phyloP scores from a whole-genome alignment of 129 eudicot species.

The Lactuca saligna region DNA sequence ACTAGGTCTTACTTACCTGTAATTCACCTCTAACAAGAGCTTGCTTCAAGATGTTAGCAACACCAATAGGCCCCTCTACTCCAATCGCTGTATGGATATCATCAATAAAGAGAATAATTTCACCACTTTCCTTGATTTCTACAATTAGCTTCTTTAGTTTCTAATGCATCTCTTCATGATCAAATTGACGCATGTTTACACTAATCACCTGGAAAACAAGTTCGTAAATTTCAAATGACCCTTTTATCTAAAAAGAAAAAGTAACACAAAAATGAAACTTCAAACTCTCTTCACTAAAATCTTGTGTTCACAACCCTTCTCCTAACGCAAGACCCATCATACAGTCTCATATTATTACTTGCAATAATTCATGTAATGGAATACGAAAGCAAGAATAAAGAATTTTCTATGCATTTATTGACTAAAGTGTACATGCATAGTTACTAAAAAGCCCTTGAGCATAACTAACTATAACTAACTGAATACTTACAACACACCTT shows the following conservation, averaged over 20 bases:
- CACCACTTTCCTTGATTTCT: conserved; percentile 82
- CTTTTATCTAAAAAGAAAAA: too few species aligned
- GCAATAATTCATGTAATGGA: too few species aligned
- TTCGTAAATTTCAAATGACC: background rate
- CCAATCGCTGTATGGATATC: conserved; percentile 88
- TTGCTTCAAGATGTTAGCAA: conserved; percentile 85
- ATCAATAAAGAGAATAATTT: conserved; percentile 77
- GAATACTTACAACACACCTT: conserved; percentile 41
- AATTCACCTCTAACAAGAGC: conserved; percentile 94
- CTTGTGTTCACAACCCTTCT: too few species aligned
- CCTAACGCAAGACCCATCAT: too few species aligned
- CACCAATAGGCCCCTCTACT: conserved; percentile 90
- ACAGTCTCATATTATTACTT: too few species aligned
- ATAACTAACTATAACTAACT: too few species aligned
- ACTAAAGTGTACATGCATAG: too few species aligned
- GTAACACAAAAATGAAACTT: background rate
- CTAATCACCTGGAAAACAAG: conserved; percentile 62
- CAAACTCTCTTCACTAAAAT: background rate
- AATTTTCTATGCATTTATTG: too few species aligned
- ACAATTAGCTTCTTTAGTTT: conserved; percentile 83
- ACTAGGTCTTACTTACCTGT: conserved; percentile 46
- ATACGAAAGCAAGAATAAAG: too few species aligned
- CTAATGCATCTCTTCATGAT: conserved; percentile 87
- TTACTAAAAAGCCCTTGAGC: too few species aligned
- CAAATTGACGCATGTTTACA: conserved; percentile 82